Evolutionary conservation across 345 rosid genomes (phyloP), one percentile per base, ranked within the genome.

Genomic region (Heritiera littoralis): DNA sequence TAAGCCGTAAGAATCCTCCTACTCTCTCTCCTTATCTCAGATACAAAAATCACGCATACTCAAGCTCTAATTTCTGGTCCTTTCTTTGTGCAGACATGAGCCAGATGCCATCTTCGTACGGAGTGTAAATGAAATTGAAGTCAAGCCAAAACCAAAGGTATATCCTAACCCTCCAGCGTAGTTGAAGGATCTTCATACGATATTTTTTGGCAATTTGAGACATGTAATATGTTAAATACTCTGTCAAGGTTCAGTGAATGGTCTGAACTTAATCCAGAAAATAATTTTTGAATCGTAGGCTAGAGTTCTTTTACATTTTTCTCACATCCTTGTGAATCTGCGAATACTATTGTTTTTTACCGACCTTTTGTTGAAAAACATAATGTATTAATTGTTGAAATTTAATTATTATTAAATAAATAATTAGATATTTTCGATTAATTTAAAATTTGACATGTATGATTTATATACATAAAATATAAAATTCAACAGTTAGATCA

Each of bases 91-190:
- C 95, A 95, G 99, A 79, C 98, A 95, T 32, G 99, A 93, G 82
- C 98, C 97, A 0, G 98, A 95, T 80, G 80, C 98, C 5, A 95
- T 95, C 75, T 94, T 88, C 54, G 89, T 94, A 30, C 89, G 99
- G 23, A 90, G 87, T 59, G 90, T 92, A 69, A 93, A 95, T 61
- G 98, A 95, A 85, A 86, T 92, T 17, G 99, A 95, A 91, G 98
- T 95, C 41, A 92, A 95, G 88, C 99, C 98, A 8, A 92, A 95
- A 75, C 98, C 99, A 6, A 95, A 93, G 80, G 94, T 83, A 12
- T 90, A 88, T 67, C 95, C 97, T 10, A 95, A 87, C 78, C 90
- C 95, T 38, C 95, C 91, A 1, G 93, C 91, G 15, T 93, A 85
- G 77, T 30, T 13, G 32, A 43, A 9, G 18, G 35, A 45, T 15